phyloP scores from a whole-genome alignment of 257 asterid genomes.

The Leptodermis oblonga region DNA sequence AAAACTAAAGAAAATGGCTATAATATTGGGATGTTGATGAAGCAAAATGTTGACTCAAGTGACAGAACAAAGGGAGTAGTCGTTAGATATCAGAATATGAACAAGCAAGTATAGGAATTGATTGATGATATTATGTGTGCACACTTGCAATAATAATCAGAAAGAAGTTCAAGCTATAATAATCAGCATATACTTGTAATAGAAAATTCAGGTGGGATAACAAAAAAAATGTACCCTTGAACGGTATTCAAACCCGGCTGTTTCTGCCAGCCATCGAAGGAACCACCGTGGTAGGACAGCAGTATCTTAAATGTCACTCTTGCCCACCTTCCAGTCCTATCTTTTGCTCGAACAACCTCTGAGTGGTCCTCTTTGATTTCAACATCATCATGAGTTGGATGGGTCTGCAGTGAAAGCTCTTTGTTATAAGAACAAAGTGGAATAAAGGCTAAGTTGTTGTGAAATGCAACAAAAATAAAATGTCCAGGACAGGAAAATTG shows the following conservation, averaged over 20 bases:
- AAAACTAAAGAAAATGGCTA: neutral
- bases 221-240: constrained; percentile 55
- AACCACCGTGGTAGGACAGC: constrained; percentile 78
- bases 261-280: constrained; percentile 98
- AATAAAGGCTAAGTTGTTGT: neutral
- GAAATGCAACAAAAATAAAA: constrained; percentile 8
- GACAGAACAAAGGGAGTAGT: neutral
- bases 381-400: constrained; percentile 31
- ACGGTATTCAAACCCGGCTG: constrained; percentile 86
- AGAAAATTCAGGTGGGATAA: constrained; percentile 3
- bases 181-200: neutral
- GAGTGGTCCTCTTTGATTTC: constrained; percentile 41
- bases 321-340: constrained; percentile 77
- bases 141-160: neutral
- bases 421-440: neutral
- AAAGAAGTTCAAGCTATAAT: neutral
- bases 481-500: constrained; percentile 1
- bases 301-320: constrained; percentile 74
- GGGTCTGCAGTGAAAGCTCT: constrained; percentile 30
- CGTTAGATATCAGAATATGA: neutral
- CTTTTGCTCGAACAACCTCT: constrained; percentile 33
- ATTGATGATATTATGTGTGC: too few relatives aligned
- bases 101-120: neutral
- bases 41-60: neutral
- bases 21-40: neutral